A percentile compares a stretch with the other conserved stretches of the same genome.
phyloP scores from a whole-genome alignment of 768 basidiomycete genomes.

The Leucocoprinus sp. region DNA sequence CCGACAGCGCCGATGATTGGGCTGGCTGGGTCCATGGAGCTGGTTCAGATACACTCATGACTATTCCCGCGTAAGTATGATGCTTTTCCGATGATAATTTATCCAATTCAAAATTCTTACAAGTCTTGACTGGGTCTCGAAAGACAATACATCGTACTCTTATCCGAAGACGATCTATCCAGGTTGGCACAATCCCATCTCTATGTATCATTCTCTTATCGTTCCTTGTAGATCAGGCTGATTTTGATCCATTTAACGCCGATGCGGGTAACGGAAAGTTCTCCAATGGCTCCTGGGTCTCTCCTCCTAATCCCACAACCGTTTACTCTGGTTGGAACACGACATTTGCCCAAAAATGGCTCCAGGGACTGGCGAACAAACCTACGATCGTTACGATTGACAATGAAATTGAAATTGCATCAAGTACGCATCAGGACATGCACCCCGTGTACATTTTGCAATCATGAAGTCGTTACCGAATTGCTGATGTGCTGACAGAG shows the following conservation, averaged over 20 bases:
- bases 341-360: constrained; percentile 34
- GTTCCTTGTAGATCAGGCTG: constrained; percentile 27
- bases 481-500: constrained; percentile 18
- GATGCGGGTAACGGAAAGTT: constrained; percentile 42
- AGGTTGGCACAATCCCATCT: constrained; percentile 19
- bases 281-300: constrained; percentile 38
- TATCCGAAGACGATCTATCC: constrained; percentile 38
- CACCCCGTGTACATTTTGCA: constrained; percentile 32
- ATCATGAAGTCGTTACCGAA: background rate
- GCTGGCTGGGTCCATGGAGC: constrained; percentile 38
- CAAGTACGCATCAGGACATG: constrained; percentile 49
- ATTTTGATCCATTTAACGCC: constrained; percentile 38
- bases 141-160: constrained; percentile 45
- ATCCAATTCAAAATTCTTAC: background rate
- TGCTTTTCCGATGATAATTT: background rate
- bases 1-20: constrained; percentile 37
- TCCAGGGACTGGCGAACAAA: constrained; percentile 37
- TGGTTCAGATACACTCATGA: constrained; percentile 34
- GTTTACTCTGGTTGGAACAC: constrained; percentile 44
- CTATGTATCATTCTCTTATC: background rate
- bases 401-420: constrained; percentile 51
- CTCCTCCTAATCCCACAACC: constrained; percentile 28
- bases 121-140: constrained; percentile 51
- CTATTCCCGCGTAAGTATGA: constrained; percentile 39
- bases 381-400: constrained; percentile 41